These are phyloP conservation scores for Flueggea neowawraea DNA, from an alignment of 441 rosid genomes.

Conservation along the genomic window DNA sequence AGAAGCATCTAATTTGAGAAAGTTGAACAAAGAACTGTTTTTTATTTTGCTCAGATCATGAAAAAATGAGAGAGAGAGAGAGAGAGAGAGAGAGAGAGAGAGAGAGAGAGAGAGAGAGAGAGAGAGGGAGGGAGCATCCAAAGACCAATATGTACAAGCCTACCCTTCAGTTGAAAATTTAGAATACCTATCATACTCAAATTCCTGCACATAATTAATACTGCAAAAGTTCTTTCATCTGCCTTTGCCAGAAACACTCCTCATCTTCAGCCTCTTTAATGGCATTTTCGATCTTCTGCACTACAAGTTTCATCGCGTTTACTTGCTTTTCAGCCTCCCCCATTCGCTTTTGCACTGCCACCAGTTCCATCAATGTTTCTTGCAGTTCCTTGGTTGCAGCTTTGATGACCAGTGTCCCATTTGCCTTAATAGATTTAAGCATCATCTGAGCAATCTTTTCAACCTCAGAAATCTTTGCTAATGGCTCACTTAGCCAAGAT, in stretches of 20 bases:
- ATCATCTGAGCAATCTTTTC: conserved; percentile 13
- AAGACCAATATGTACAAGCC: background rate
- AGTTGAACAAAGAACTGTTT: too few species aligned
- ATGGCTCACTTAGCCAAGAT: conserved; percentile 17
- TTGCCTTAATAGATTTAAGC: conserved; percentile 17
- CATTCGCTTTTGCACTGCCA: conserved; percentile 16
- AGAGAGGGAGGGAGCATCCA: too few species aligned
- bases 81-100: too few species aligned
- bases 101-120: too few species aligned
- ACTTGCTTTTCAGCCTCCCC: conserved; percentile 17
- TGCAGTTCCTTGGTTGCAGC: conserved; percentile 20
- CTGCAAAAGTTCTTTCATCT: background rate
- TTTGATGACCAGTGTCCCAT: conserved; percentile 12
- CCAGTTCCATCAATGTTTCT: conserved; percentile 15
- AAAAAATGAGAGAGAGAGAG: too few species aligned
- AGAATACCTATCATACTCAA: background rate
- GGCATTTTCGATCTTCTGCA: conserved; percentile 15
- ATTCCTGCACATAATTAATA: background rate
- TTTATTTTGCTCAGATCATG: too few species aligned
- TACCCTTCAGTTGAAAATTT: background rate
- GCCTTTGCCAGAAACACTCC: conserved; percentile 7
- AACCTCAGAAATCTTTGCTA: conserved; percentile 15
- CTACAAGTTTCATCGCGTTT: conserved; percentile 19
- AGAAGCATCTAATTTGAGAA: too few species aligned
- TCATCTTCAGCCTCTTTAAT: conserved; percentile 11